Conservation (phyloP, 345 rosid species). For the Rhodomyrtus tomentosa region DNA sequence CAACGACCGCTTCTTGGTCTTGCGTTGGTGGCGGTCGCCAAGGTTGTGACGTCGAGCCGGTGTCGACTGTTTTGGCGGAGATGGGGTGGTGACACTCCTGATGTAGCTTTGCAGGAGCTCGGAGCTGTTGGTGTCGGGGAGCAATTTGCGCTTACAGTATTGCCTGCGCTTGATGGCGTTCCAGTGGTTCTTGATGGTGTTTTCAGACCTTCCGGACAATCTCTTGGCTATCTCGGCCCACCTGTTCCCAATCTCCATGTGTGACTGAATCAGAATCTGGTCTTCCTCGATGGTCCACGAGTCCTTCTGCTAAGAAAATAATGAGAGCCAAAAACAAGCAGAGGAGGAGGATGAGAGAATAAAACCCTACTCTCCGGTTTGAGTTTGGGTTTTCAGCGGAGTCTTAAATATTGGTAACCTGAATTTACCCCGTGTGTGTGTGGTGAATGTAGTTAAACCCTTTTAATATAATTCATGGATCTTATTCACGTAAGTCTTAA, state of each 20-base stretch:
- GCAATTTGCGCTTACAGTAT: not conserved
- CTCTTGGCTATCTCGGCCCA: slow-evolving; percentile 5
- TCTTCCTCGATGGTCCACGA: slow-evolving; percentile 4
- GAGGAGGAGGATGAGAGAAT: not conserved
- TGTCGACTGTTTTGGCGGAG: not conserved
- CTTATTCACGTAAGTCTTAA: not conserved
- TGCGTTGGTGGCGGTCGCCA: not conserved
- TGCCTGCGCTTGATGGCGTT: not conserved
- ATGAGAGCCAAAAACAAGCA: not conserved
- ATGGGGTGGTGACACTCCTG: not conserved
- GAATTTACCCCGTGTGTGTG: not conserved
- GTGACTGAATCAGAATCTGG: not conserved
- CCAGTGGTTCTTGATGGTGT: slow-evolving; percentile 7
- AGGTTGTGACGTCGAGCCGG: not conserved
- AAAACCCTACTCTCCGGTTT: not conserved
- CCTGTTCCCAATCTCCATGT: not conserved
- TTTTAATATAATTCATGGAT: not conserved
- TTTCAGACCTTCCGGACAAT: slow-evolving; percentile 3
- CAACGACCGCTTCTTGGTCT: not conserved
- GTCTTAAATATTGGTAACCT: not conserved
- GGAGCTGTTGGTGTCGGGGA: not conserved
- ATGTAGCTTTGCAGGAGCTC: not conserved
- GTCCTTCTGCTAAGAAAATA: not conserved
- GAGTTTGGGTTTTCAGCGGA: not conserved
- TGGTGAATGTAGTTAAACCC: not conserved